Percentiles rank a stretch among this genome's conserved stretches.
These are phyloP conservation scores for Pseudogymnoascus sp. DNA, from an alignment of 2,329 filamentous ascomycete species.

Conservation along the genomic window DNA sequence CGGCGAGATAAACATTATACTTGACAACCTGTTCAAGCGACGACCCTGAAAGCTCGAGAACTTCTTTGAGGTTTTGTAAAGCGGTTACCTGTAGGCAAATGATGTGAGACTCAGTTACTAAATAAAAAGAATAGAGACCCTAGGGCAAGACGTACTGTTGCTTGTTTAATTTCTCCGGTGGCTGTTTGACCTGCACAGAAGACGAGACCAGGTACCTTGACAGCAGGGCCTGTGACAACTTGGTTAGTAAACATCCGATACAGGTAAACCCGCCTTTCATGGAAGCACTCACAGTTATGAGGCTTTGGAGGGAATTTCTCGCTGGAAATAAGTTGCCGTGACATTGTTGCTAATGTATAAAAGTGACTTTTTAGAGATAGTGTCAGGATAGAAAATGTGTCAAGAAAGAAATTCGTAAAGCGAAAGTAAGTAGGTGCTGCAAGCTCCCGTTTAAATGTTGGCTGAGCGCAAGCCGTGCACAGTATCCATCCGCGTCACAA, in stretches of 20 bases:
- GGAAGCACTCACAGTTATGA: conserved; percentile 33
- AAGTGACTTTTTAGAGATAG: neutral
- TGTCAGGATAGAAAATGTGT: neutral
- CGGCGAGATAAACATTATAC: conserved; percentile 25
- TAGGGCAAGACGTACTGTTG: conserved; percentile 30
- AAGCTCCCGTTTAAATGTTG: neutral
- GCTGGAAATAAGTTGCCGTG: conserved; percentile 38
- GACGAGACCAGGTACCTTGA: conserved; percentile 38
- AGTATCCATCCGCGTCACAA: neutral
- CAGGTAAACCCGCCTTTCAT: neutral
- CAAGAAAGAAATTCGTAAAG: neutral
- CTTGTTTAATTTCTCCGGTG: conserved; percentile 40
- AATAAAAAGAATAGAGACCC: conserved; percentile 1
- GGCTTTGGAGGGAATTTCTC: conserved; percentile 40
- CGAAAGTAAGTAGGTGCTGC: neutral
- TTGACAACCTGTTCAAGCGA: conserved; percentile 26
- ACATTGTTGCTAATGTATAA: conserved; percentile 28
- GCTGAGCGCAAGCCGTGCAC: neutral
- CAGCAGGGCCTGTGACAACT: conserved; percentile 30
- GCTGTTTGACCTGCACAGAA: conserved; percentile 41
- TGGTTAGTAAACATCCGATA: neutral
- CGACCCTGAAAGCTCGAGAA: conserved; percentile 24
- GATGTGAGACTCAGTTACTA: neutral
- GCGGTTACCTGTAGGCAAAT: conserved; percentile 21
- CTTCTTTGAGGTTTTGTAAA: conserved; percentile 25